These are phyloP conservation scores for Fusarium ambrosium DNA, from an alignment of 2,329 filamentous ascomycete species.

Conservation along the genomic window DNA sequence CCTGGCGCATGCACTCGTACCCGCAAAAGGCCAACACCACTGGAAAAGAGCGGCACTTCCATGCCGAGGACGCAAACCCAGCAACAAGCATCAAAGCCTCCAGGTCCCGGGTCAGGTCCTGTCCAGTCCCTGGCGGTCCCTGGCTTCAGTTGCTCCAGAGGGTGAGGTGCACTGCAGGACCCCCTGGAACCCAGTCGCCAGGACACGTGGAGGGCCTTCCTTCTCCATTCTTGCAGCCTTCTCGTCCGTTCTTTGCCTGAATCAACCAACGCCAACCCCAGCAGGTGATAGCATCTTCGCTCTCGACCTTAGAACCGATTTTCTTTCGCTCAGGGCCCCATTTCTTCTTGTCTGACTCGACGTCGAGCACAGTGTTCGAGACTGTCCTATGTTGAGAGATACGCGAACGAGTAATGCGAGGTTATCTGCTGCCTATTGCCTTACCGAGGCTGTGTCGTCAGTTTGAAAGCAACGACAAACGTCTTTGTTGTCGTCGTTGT, in stretches of 20 bases:
- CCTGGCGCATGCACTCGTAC: conserved; percentile 18
- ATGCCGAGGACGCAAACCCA: conserved; percentile 25
- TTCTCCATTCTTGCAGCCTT: not conserved
- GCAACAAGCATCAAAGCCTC: not conserved
- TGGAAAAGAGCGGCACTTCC: conserved; percentile 32
- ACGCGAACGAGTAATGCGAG: not conserved
- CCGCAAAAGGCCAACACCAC: conserved; percentile 8
- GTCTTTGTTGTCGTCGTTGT: not conserved
- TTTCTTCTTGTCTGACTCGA: conserved; percentile 11
- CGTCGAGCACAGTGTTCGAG: conserved; percentile 15
- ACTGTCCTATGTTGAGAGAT: conserved; percentile 4
- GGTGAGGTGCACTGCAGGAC: conserved; percentile 21
- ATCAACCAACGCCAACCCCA: conserved; percentile 16
- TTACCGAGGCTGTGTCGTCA: not conserved
- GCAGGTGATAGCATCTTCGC: conserved; percentile 11
- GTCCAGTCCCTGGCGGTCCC: conserved; percentile 18
- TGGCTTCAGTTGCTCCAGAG: conserved; percentile 7
- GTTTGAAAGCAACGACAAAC: conserved; percentile 6
- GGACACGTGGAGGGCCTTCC: conserved; percentile 33
- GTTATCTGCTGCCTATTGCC: not conserved
- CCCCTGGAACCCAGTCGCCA: conserved; percentile 23
- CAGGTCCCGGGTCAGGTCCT: not conserved
- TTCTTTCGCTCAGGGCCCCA: conserved; percentile 4
- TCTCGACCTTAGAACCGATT: conserved; percentile 5
- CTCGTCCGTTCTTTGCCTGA: conserved; percentile 22